These are phyloP conservation scores for Anisogramma anomala DNA, from an alignment of 2,329 filamentous ascomycete genomes.

Conservation along the genomic window DNA sequence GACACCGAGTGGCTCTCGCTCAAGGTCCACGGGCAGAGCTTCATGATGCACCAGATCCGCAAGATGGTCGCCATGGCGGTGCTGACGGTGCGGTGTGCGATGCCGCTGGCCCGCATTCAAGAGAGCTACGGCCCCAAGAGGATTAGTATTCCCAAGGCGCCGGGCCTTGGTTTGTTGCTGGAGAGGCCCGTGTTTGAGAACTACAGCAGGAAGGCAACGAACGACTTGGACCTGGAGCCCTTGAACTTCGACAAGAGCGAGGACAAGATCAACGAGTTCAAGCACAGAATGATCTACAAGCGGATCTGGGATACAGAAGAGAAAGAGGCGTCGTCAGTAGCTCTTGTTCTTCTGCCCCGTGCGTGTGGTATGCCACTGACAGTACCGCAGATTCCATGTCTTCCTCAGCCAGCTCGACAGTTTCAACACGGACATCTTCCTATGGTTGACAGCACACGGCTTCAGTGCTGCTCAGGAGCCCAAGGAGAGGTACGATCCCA, in stretches of 20 bases:
- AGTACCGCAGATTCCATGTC: constrained; percentile 50
- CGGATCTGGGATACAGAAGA: constrained; percentile 86
- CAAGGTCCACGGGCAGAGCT: constrained; percentile 93
- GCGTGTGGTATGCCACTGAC: background rate
- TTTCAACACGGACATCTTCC: constrained; percentile 58
- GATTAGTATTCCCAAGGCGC: constrained; percentile 88
- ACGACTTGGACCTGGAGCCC: constrained; percentile 50
- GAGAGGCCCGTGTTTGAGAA: constrained; percentile 84
- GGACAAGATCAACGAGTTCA: constrained; percentile 74
- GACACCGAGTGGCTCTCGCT: constrained; percentile 92
- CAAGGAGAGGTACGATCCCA: constrained; percentile 27
- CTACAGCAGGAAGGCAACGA: constrained; percentile 66
- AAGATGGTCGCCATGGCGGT: constrained; percentile 97
- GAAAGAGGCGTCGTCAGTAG: constrained; percentile 71
- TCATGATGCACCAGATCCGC: constrained; percentile 99
- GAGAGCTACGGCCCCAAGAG: constrained; percentile 62
- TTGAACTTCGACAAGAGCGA: constrained; percentile 74
- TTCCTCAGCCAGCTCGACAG: constrained; percentile 74
- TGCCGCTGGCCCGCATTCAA: constrained; percentile 56
- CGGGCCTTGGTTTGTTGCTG: constrained; percentile 74
- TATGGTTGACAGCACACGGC: constrained; percentile 62
- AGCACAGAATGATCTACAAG: constrained; percentile 82
- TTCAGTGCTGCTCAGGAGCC: constrained; percentile 46
- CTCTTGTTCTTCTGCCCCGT: too few relatives aligned
- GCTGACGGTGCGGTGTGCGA: constrained; percentile 73